Evolutionary conservation across 768 basidiomycete genomes (phyloP).

Genomic region (Lactarius sanguifluus): DNA sequence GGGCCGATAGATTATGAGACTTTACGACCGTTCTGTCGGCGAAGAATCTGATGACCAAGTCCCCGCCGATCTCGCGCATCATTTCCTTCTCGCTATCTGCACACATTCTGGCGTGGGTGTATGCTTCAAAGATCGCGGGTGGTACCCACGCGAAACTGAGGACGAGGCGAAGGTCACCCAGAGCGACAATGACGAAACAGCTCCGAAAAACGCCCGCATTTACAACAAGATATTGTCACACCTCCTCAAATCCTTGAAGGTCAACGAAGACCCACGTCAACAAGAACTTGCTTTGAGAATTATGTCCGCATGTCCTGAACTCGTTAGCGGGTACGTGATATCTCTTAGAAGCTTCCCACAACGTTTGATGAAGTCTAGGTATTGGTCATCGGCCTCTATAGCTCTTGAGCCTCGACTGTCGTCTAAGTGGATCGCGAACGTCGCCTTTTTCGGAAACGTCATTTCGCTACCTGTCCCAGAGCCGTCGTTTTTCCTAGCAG

Average conservation of each 20-base stretch:
- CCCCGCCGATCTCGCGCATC: slow-evolving; percentile 79
- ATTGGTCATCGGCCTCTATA: slow-evolving; percentile 65
- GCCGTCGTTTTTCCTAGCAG: slow-evolving; percentile 56
- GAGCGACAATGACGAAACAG: slow-evolving; percentile 41
- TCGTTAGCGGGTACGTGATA: slow-evolving; percentile 66
- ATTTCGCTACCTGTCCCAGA: slow-evolving; percentile 74
- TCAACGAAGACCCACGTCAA: slow-evolving; percentile 86
- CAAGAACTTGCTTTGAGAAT: slow-evolving; percentile 84
- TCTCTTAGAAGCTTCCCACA: background rate
- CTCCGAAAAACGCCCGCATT: slow-evolving; percentile 48
- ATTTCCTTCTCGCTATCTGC: slow-evolving; percentile 83
- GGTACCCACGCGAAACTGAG: slow-evolving; percentile 76
- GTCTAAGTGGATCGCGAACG: slow-evolving; percentile 88
- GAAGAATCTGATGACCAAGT: slow-evolving; percentile 55
- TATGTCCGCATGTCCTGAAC: slow-evolving; percentile 79
- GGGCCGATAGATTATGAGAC: slow-evolving; percentile 56
- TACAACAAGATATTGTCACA: slow-evolving; percentile 84
- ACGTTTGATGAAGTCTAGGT: slow-evolving; percentile 45
- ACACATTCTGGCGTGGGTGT: slow-evolving; percentile 79
- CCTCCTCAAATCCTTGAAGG: slow-evolving; percentile 69
- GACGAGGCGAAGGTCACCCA: slow-evolving; percentile 38
- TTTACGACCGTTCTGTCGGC: slow-evolving; percentile 61
- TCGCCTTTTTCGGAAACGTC: slow-evolving; percentile 77
- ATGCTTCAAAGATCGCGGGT: slow-evolving; percentile 87
- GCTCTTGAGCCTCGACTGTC: slow-evolving; percentile 85